phyloP scores from a whole-genome alignment of 2,329 filamentous ascomycete genomes.

The Penicillium olsonii region DNA sequence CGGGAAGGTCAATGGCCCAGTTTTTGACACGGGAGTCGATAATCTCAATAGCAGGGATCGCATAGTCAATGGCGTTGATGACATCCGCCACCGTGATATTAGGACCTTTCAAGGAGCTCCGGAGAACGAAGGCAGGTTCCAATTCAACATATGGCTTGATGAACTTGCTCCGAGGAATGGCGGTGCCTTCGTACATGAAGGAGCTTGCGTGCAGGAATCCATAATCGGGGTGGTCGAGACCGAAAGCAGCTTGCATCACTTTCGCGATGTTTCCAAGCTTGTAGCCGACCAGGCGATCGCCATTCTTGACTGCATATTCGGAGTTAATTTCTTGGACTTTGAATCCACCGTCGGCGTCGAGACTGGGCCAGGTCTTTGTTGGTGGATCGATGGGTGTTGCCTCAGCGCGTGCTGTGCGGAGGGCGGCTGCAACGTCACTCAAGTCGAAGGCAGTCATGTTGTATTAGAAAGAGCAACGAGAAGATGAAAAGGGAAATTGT shows the following conservation, averaged over 20 bases:
- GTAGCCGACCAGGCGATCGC: conserved; percentile 21
- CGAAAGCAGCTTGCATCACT: conserved; percentile 23
- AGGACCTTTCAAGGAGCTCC: conserved; percentile 11
- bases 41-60: conserved; percentile 19
- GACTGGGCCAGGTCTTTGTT: conserved; percentile 17
- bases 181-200: conserved; percentile 19
- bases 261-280: conserved; percentile 26
- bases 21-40: conserved; percentile 21
- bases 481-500: neutral
- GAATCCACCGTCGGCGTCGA: conserved; percentile 16
- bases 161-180: conserved; percentile 6
- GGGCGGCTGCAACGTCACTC: conserved; percentile 13
- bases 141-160: conserved; percentile 23
- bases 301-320: conserved; percentile 14
- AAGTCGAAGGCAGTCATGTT: conserved; percentile 6
- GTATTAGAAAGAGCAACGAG: neutral
- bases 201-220: conserved; percentile 20
- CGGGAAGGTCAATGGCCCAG: conserved; percentile 20
- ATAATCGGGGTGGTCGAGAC: conserved; percentile 22
- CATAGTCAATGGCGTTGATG: conserved; percentile 21
- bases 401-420: conserved; percentile 14
- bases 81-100: conserved; percentile 21
- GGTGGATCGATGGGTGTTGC: conserved; percentile 16
- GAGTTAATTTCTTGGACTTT: conserved; percentile 17
- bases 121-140: conserved; percentile 18